These are phyloP conservation scores for Diaporthe citriasiana DNA, from an alignment of 2,329 filamentous ascomycete genomes.

Conservation along the genomic window DNA sequence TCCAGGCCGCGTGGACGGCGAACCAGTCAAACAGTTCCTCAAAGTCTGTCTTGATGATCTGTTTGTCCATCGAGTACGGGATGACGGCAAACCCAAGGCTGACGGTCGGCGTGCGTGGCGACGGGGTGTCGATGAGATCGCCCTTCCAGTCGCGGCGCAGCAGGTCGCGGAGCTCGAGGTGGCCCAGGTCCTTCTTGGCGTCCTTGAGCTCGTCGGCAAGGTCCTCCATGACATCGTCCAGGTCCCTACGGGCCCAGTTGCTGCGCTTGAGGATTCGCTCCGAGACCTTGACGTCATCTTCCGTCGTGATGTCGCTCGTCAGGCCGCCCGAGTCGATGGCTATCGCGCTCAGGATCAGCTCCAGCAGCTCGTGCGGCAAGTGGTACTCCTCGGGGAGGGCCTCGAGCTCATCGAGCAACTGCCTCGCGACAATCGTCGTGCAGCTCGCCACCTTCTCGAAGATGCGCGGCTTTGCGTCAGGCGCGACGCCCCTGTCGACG, in stretches of 20 bases:
- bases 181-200: constrained; percentile 59
- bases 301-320: constrained; percentile 51
- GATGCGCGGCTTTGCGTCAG: constrained; percentile 57
- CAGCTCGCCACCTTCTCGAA: constrained; percentile 61
- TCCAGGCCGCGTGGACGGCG: constrained; percentile 62
- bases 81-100: constrained; percentile 61
- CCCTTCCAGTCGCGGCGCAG: constrained; percentile 63
- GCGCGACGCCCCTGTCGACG: constrained; percentile 56
- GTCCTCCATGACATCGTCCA: constrained; percentile 58
- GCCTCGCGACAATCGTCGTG: constrained; percentile 60
- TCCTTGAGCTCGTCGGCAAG: constrained; percentile 55
- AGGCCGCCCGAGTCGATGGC: constrained; percentile 61
- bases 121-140: constrained; percentile 60
- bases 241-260: constrained; percentile 55
- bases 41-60: constrained; percentile 61
- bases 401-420: constrained; percentile 62
- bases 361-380: constrained; percentile 62
- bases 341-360: constrained; percentile 61
- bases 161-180: constrained; percentile 58
- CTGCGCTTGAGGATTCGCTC: constrained; percentile 57
- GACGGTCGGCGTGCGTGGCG: constrained; percentile 60
- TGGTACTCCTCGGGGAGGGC: constrained; percentile 59
- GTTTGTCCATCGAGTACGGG: constrained; percentile 60
- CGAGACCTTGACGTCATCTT: constrained; percentile 55
- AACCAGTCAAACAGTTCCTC: constrained; percentile 63